These are phyloP conservation scores for Fusarium miscanthi DNA, from an alignment of 2,329 filamentous ascomycete genomes.

Conservation along the genomic window DNA sequence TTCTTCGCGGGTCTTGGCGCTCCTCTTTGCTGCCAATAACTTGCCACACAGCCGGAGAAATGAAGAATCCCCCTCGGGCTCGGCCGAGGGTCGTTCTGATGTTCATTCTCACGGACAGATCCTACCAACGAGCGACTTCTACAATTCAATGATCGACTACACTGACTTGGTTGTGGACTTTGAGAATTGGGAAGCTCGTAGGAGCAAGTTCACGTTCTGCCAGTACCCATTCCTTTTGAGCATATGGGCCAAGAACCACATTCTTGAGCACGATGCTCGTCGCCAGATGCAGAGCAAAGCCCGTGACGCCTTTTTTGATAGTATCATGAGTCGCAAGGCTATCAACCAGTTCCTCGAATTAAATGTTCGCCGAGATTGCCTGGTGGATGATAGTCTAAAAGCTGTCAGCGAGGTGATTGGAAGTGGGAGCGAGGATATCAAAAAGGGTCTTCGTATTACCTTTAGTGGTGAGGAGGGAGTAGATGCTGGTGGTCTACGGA, in stretches of 20 bases:
- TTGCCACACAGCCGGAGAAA: slow-evolving; percentile 52
- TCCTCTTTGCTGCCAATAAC: slow-evolving; percentile 87
- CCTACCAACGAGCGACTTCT: slow-evolving; percentile 85
- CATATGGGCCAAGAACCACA: slow-evolving; percentile 91
- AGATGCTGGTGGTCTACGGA: slow-evolving; percentile 87
- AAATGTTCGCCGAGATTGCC: slow-evolving; percentile 82
- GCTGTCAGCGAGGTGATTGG: slow-evolving; percentile 88
- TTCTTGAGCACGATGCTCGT: slow-evolving; percentile 87
- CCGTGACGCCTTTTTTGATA: slow-evolving; percentile 90
- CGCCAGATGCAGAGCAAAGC: slow-evolving; percentile 92
- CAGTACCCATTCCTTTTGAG: slow-evolving; percentile 93
- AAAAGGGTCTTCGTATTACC: slow-evolving; percentile 87
- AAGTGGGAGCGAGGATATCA: slow-evolving; percentile 83
- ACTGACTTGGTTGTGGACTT: slow-evolving; percentile 88
- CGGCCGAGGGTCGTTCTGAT: slow-evolving; percentile 43
- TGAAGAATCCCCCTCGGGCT: slow-evolving; percentile 37
- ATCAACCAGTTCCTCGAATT: slow-evolving; percentile 83
- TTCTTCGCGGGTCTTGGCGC: slow-evolving; percentile 80
- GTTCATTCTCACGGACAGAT: slow-evolving; percentile 67
- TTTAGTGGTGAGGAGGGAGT: slow-evolving; percentile 92
- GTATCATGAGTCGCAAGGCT: slow-evolving; percentile 78
- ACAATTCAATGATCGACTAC: slow-evolving; percentile 86
- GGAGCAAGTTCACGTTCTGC: slow-evolving; percentile 84
- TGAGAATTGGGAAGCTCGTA: slow-evolving; percentile 83
- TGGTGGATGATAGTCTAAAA: slow-evolving; percentile 88